Evolutionary conservation across 2,329 filamentous ascomycete species (phyloP).

Genomic region (Fusarium longipes): DNA sequence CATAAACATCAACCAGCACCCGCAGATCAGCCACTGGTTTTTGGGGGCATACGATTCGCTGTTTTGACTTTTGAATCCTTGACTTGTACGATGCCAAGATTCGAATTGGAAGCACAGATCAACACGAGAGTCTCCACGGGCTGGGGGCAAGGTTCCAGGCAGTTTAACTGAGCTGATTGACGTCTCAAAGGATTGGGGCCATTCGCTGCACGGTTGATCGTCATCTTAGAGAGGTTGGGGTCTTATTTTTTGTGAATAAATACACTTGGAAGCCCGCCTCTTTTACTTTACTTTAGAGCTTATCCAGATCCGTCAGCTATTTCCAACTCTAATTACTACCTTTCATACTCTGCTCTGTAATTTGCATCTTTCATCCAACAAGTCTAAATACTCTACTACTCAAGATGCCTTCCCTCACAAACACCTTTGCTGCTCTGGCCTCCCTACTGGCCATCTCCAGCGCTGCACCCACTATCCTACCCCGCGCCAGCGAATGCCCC

Average conservation of each 20-base stretch:
- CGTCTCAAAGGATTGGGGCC: neutral
- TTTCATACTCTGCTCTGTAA: too few relatives aligned
- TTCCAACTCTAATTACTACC: neutral
- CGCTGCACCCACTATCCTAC: conserved; percentile 20
- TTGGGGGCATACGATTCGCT: conserved; percentile 13
- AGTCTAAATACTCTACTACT: too few relatives aligned
- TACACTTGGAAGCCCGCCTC: conserved; percentile 16
- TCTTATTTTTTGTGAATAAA: neutral
- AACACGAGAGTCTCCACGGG: conserved; percentile 4
- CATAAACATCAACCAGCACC: conserved; percentile 24
- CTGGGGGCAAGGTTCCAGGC: neutral
- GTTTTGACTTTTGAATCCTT: neutral
- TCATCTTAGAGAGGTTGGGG: conserved; percentile 28
- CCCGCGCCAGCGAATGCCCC: conserved; percentile 25
- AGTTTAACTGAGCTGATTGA: neutral
- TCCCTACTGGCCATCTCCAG: conserved; percentile 25
- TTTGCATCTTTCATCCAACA: too few relatives aligned
- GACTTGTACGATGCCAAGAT: conserved; percentile 24
- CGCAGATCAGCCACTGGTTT: conserved; percentile 18
- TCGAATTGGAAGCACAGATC: conserved; percentile 20
- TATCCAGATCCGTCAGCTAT: neutral
- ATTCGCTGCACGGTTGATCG: conserved; percentile 22
- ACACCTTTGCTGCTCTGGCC: conserved; percentile 9
- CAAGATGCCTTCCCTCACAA: conserved; percentile 24
- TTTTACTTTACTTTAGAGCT: neutral